Conservation (phyloP, 2,329 filamentous ascomycete species). For the Fusarium sororula region DNA sequence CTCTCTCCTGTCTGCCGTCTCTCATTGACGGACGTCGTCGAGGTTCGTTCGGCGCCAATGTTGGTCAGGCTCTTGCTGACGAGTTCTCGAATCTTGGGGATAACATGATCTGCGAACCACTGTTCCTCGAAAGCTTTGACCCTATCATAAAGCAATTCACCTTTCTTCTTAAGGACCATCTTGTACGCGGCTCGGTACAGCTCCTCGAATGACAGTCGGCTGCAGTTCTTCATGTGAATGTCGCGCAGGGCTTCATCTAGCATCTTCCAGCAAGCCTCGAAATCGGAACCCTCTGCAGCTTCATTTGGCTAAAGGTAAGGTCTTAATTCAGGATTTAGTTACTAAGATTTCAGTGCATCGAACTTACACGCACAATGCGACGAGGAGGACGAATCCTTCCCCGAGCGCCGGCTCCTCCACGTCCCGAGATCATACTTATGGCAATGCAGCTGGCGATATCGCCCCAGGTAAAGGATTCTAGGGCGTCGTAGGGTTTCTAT, state of each 20-base stretch:
- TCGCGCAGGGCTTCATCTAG: constrained; percentile 81
- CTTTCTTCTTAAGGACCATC: constrained; percentile 89
- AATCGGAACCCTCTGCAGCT: constrained; percentile 72
- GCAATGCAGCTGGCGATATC: constrained; percentile 1
- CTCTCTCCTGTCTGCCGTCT: constrained; percentile 81
- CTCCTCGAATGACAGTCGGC: constrained; percentile 90
- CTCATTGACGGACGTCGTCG: constrained; percentile 76
- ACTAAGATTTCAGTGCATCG: background rate
- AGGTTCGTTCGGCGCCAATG: constrained; percentile 64
- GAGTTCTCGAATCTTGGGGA: constrained; percentile 73
- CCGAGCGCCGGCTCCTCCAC: constrained; percentile 54
- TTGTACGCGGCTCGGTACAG: constrained; percentile 95
- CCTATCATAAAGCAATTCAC: constrained; percentile 79
- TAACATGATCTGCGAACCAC: constrained; percentile 81
- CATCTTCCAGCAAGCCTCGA: constrained; percentile 84
- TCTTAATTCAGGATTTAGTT: constrained; percentile 33
- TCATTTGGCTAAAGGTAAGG: constrained; percentile 44
- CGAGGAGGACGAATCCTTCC: constrained; percentile 56
- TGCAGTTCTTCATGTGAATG: constrained; percentile 93
- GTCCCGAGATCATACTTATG: constrained; percentile 58
- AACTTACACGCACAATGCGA: constrained; percentile 54
- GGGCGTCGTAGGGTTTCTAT: background rate
- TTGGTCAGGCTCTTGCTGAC: constrained; percentile 74
- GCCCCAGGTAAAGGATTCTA: background rate
- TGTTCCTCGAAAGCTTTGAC: constrained; percentile 83